A percentile compares a stretch with the other conserved stretches of the same genome.
phyloP scores from a whole-genome alignment of 352 stramenopile species.

The Phytophthora capsici region DNA sequence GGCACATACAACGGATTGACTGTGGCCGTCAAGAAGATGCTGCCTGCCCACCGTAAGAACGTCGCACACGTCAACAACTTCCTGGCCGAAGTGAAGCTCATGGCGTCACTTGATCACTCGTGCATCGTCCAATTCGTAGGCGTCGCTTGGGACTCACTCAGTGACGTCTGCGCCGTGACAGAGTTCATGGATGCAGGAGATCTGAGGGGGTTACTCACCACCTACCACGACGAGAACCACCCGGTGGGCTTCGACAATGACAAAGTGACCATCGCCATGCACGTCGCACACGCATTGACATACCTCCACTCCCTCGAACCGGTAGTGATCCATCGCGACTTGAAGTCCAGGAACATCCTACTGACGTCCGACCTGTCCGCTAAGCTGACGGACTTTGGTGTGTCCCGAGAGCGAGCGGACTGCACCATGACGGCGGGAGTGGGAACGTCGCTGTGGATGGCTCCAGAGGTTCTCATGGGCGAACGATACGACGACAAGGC shows the following conservation, averaged over 20 bases:
- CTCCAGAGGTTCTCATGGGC: slow-evolving; percentile 34
- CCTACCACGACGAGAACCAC: slow-evolving; percentile 37
- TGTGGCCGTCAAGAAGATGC: slow-evolving; percentile 63
- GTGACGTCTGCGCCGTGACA: slow-evolving; percentile 50
- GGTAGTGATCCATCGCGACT: slow-evolving; percentile 46
- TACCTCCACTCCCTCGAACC: slow-evolving; percentile 65
- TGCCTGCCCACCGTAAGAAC: slow-evolving; percentile 34
- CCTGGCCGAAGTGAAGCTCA: slow-evolving; percentile 56
- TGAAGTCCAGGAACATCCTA: slow-evolving; percentile 44
- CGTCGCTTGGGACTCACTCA: slow-evolving; percentile 53
- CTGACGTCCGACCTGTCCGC: slow-evolving; percentile 3
- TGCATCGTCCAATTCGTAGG: slow-evolving; percentile 65
- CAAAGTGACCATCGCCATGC: slow-evolving; percentile 53
- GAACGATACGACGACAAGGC: slow-evolving; percentile 29
- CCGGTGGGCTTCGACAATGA: slow-evolving; percentile 41
- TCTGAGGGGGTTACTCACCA: slow-evolving; percentile 50
- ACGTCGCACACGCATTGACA: slow-evolving; percentile 55
- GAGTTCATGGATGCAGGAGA: slow-evolving; percentile 69
- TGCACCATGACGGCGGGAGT: slow-evolving; percentile 40
- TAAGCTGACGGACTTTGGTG: slow-evolving; percentile 45
- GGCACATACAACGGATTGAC: slow-evolving; percentile 47
- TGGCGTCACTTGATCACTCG: slow-evolving; percentile 51
- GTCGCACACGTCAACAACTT: slow-evolving; percentile 53
- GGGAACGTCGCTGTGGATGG: slow-evolving; percentile 37
- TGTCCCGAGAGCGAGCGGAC: slow-evolving; percentile 22